These are phyloP conservation scores for Fusarium phyllophilum DNA, from an alignment of 2,329 filamentous ascomycete species.

Conservation along the genomic window DNA sequence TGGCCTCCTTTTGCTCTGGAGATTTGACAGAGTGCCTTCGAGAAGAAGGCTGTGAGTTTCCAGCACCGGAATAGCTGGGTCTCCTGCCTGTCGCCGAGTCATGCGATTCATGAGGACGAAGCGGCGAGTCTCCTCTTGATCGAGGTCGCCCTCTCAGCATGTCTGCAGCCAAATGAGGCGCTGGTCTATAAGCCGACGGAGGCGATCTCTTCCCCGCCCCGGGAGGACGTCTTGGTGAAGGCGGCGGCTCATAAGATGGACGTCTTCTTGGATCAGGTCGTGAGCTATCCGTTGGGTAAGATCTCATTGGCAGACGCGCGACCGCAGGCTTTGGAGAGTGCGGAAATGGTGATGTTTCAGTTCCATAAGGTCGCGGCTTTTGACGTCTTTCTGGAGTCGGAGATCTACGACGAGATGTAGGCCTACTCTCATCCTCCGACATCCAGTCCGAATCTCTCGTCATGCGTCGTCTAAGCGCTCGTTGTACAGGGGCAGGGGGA, in stretches of 20 bases:
- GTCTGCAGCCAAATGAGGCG: conserved; percentile 13
- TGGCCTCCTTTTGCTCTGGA: not conserved
- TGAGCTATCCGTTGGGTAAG: conserved; percentile 29
- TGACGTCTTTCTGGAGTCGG: conserved; percentile 11
- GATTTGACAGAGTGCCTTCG: not conserved
- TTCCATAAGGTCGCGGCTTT: not conserved
- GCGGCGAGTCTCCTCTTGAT: conserved; percentile 23
- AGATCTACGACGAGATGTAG: conserved; percentile 23
- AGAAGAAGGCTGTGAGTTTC: not conserved
- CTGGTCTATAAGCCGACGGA: conserved; percentile 16
- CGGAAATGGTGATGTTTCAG: conserved; percentile 1
- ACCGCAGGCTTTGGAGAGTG: not conserved
- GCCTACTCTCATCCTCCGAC: conserved; percentile 39
- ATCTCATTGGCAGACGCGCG: conserved; percentile 18
- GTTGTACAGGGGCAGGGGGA: not conserved
- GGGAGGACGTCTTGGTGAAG: conserved; percentile 6
- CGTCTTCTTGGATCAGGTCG: conserved; percentile 22
- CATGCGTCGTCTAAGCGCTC: conserved; percentile 21
- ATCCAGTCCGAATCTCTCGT: conserved; percentile 37
- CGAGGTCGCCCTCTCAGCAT: conserved; percentile 17
- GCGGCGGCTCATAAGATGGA: conserved; percentile 30
- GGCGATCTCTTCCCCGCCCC: conserved; percentile 10
- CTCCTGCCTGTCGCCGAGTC: not conserved
- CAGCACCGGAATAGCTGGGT: not conserved
- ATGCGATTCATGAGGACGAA: not conserved